Evolutionary conservation across 345 rosid genomes (phyloP).

Genomic region (Lumnitzera littorea): DNA sequence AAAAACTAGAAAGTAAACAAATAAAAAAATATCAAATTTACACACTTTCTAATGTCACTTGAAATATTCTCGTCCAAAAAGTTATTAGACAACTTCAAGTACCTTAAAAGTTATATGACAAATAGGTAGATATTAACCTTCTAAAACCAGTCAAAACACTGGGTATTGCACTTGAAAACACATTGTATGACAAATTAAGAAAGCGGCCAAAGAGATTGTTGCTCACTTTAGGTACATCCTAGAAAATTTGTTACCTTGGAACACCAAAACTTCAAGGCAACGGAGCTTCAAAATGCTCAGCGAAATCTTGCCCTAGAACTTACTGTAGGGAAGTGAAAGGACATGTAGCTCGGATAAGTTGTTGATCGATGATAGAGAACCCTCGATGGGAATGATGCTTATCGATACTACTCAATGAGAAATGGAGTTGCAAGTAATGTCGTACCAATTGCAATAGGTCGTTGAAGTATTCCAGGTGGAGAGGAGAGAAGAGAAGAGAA

Average conservation of each 20-base stretch:
- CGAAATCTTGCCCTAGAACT: conserved; percentile 48
- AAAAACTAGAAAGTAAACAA: conserved; percentile 8
- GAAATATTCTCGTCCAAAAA: conserved; percentile 29
- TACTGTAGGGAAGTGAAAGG: conserved; percentile 32
- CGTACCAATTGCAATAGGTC: conserved; percentile 40
- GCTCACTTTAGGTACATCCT: conserved; percentile 39
- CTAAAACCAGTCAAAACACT: conserved; percentile 31
- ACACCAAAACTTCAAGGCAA: conserved; percentile 38
- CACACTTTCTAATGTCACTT: conserved; percentile 39
- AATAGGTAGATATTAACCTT: conserved; percentile 29
- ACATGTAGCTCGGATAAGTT: conserved; percentile 26
- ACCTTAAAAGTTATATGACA: conserved; percentile 45
- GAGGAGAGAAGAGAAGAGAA: conserved; percentile 14
- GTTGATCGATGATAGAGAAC: conserved; percentile 22
- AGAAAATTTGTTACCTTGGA: conserved; percentile 56
- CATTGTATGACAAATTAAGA: conserved; percentile 49
- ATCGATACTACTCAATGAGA: conserved; percentile 30
- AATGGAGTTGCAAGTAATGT: conserved; percentile 30
- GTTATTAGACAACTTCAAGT: conserved; percentile 51
- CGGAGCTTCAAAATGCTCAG: conserved; percentile 24
- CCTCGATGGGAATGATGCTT: conserved; percentile 22
- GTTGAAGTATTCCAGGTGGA: conserved; percentile 30
- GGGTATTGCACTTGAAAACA: conserved; percentile 36
- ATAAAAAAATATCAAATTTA: conserved; percentile 34
- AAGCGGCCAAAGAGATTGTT: conserved; percentile 19